Conservation (phyloP, 2,329 filamentous ascomycete species). For the Cercospora canescens region DNA sequence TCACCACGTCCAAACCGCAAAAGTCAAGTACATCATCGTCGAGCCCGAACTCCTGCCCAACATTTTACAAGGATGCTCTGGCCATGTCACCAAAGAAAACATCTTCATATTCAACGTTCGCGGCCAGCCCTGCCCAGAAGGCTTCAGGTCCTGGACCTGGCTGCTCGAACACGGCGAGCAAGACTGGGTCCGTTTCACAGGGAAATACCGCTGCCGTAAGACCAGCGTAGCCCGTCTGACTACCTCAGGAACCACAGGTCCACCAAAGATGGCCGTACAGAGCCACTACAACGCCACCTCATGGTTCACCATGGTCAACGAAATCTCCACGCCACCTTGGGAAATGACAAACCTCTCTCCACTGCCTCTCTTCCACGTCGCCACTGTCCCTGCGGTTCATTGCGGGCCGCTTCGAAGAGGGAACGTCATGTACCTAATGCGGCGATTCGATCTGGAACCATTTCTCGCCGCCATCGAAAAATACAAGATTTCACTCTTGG, state of each 20-base stretch:
- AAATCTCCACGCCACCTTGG: background rate
- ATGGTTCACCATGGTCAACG: background rate
- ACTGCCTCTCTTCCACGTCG: background rate
- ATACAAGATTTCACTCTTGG: background rate
- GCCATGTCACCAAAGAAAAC: background rate
- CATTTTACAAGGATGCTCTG: background rate
- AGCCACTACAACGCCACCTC: background rate
- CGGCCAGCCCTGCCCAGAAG: conserved; percentile 6
- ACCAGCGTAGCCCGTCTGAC: background rate
- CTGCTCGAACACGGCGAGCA: conserved; percentile 6
- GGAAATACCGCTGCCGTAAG: background rate
- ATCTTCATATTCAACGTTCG: conserved; percentile 10
- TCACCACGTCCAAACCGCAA: background rate
- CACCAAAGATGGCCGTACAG: background rate
- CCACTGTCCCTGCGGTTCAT: background rate
- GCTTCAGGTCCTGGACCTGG: conserved; percentile 5
- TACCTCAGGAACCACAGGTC: background rate
- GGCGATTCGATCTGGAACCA: background rate
- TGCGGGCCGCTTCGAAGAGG: background rate
- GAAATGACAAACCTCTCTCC: background rate
- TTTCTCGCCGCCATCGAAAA: background rate
- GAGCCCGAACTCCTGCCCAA: background rate
- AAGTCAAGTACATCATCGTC: background rate
- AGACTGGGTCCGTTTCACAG: conserved; percentile 3
- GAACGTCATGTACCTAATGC: background rate